Conservation (phyloP, 148 eudicot genomes). For the Cornus suecica region DNA sequence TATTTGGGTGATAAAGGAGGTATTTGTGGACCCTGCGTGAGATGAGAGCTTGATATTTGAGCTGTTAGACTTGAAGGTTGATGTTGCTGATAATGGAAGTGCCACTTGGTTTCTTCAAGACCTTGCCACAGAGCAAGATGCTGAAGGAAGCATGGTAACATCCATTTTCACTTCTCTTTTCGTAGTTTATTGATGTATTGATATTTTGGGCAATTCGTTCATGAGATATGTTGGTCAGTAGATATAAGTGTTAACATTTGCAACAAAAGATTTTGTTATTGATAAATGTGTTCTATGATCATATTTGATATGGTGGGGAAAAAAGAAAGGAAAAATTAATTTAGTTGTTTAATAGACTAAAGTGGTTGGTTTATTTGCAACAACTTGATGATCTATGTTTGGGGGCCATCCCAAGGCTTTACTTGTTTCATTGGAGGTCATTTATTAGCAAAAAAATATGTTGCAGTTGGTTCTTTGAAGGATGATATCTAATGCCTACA, state of each 20-base stretch:
- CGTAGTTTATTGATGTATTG: not conserved
- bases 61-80: constrained; percentile 66
- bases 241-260: too few relatives aligned
- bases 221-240: not conserved
- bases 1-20: constrained; percentile 56
- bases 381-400: too few relatives aligned
- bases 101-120: constrained; percentile 96
- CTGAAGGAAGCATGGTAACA: constrained; percentile 64
- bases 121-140: constrained; percentile 85
- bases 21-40: constrained; percentile 63
- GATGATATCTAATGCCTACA: not conserved
- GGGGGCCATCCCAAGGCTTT: too few relatives aligned
- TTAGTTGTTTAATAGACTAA: not conserved
- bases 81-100: constrained; percentile 75
- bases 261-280: too few relatives aligned
- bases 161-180: not conserved
- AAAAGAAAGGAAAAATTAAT: too few relatives aligned
- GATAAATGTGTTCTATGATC: too few relatives aligned
- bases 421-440: too few relatives aligned
- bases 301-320: too few relatives aligned
- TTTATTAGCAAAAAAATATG: not conserved
- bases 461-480: not conserved
- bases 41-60: constrained; percentile 86
- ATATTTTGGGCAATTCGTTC: not conserved
- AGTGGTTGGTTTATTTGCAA: not conserved